Evolutionary conservation across 2,329 filamentous ascomycete genomes (phyloP), one percentile per base, ranked within the genome.

Genomic region (Cordyceps fumosorosea): DNA sequence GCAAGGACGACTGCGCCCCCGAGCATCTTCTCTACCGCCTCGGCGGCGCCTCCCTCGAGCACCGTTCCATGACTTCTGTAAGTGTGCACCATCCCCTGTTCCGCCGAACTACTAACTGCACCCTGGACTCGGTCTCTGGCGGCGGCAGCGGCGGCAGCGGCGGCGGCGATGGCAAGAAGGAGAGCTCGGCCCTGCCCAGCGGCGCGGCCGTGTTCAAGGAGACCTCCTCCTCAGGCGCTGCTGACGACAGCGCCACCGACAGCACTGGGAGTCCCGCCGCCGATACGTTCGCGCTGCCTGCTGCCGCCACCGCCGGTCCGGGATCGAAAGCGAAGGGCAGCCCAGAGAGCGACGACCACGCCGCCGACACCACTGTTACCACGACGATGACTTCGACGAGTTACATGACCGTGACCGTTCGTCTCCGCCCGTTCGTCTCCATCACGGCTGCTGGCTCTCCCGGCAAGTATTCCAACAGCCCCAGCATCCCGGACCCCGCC

Each of bases 61-160:
- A 60, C 20, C 65, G 57, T 37, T 29, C 55, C 26, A 63, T 65
- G 12, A 34, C 34, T n/a, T 44, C 66, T 62, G 70, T 72, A 64
- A 68, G 70, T 69, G 67, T 60, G 26, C 64, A 66, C 29, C 64
- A 66, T 26, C 55, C 68, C 26, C 54, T 67, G 14, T 64, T 65
- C 40, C 65, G 63, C 26, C 64, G 67, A 64, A 70, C 67, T 48
- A 55, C 66, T 69, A 67, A 71, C 65, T 71, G 69, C 68, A 64
- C 63, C 48, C 63, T 68, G 65, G 64, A 63, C 56, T 57, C 65
- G 10, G 67, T 66, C 2, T 40, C 62, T 47, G 61, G 61, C 3
- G 12, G 32, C 34, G 44, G 24, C 14, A 34, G 34, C 34, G n/a
- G n/a, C n/a, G n/a, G n/a, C n/a, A n/a, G n/a, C 8, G 29, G 29